Base-by-base conservation (phyloP, 2,329 filamentous ascomycete genomes). In the Talaromyces sp. region DNA sequence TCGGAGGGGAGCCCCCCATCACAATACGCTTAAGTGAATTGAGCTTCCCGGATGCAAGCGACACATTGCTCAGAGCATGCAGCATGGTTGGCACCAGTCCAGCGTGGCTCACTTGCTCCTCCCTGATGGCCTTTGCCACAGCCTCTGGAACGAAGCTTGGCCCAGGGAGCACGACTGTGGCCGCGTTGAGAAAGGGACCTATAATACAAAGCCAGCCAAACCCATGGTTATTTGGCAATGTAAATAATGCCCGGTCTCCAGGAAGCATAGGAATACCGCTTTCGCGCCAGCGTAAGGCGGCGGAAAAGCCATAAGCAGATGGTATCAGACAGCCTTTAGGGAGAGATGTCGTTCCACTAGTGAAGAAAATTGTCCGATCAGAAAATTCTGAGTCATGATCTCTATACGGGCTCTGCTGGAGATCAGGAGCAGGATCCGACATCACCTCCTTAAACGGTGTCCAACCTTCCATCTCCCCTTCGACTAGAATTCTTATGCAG, bases 101-200 rank as follows among this genome's bases (percentile, higher is more conserved):
- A 54, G 50, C 50, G 16, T 54, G 50, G 50, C 50, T 54, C 50
- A 54, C 50, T 54, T 54, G 50, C 50, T 54, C 50, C 50, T 54
- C 50, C 50, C 50, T 54, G 50, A 54, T 54, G 27, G 50, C 50
- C 50, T 54, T 54, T 9, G 14, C 50, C 16, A 54, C 50, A 54
- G 27, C 50, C 50, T 54, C 50, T 33, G 50, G 50, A 54, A 54
- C 27, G 50, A 54, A 54, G 50, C 27, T 54, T 35, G 50, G 50
- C 50, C 50, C 50, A 7, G 50, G 50, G 14, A 54, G 50, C 50
- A 54, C 27, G 27, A 54, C 27, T 54, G 50, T 54, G 24, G 50
- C 50, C 6, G 27, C 50, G 16, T 54, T 54, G n/a, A 54, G 27
- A 54, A 54, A 54, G 27, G 50, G 50, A 11, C 50, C 27, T 16